These are phyloP conservation scores for Geotrichum citri-aurantii DNA, from an alignment of 1,139 yeast species.

Conservation along the genomic window DNA sequence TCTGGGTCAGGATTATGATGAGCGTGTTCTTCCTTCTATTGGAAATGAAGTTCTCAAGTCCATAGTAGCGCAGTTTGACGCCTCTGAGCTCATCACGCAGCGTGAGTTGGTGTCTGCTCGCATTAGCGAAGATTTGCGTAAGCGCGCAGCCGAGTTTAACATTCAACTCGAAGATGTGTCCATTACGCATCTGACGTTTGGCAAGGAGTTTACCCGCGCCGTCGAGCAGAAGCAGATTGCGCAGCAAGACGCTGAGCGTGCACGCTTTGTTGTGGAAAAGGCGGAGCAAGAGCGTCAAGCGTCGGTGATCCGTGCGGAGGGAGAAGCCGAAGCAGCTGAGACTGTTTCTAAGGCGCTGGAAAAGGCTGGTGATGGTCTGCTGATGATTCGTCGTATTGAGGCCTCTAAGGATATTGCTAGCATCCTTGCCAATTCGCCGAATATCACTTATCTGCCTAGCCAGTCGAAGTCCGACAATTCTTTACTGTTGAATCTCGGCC, in stretches of 20 bases:
- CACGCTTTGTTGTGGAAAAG: conserved; percentile 86
- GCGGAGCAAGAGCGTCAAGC: conserved; percentile 98
- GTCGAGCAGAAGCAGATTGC: conserved; percentile 99
- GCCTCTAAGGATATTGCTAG: conserved; percentile 94
- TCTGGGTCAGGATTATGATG: conserved; percentile 92
- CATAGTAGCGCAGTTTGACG: conserved; percentile 96
- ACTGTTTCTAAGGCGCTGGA: conserved; percentile 87
- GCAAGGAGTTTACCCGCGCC: conserved; percentile 94
- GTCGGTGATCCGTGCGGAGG: conserved; percentile 92
- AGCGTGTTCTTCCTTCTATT: conserved; percentile 92
- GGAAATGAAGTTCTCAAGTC: conserved; percentile 94
- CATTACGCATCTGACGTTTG: conserved; percentile 96
- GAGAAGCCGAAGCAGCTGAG: conserved; percentile 98
- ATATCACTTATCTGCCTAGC: conserved; percentile 86
- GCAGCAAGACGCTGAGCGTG: conserved; percentile 98
- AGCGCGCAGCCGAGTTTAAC: conserved; percentile 82
- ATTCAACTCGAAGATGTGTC: conserved; percentile 94
- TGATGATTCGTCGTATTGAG: conserved; percentile 90
- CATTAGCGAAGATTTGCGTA: conserved; percentile 79
- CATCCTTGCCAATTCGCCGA: conserved; percentile 75
- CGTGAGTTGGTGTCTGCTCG: conserved; percentile 90
- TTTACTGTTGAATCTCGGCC: conserved; percentile 52
- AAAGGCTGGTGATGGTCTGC: conserved; percentile 93
- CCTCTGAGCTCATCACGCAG: conserved; percentile 95
- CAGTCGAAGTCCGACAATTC: conserved; percentile 40